Evolutionary conservation across 768 basidiomycete species (phyloP).

Genomic region (Agaricus subrufescens): DNA sequence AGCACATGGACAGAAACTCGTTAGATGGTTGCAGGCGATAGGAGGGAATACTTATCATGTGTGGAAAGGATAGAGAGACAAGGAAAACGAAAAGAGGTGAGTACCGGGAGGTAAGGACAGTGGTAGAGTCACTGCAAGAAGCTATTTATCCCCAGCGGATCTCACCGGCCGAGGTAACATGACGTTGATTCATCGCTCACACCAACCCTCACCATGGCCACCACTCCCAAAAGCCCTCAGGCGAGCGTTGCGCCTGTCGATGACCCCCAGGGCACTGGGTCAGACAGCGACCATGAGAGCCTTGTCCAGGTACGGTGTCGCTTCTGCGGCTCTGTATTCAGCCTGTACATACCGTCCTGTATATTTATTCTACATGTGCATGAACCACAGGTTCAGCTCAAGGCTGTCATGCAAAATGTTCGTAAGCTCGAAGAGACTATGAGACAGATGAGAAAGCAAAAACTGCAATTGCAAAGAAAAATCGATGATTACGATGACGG

Average conservation of each 20-base stretch:
- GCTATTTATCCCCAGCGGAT: conserved; percentile 2
- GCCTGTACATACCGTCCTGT: neutral
- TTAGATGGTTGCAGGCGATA: neutral
- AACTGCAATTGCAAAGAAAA: conserved; percentile 12
- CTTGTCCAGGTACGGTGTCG: conserved; percentile 1
- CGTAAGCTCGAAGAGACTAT: conserved; percentile 12
- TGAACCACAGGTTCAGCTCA: neutral
- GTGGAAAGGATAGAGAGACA: neutral
- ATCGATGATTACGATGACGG: conserved; percentile 5
- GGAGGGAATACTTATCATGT: conserved; percentile 13
- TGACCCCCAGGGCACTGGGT: neutral
- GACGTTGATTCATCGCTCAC: neutral
- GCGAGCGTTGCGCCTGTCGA: neutral
- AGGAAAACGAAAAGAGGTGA: no score
- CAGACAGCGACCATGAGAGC: neutral
- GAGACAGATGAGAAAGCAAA: conserved; percentile 15
- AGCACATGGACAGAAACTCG: conserved; percentile 21
- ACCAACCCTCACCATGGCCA: neutral
- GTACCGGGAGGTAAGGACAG: neutral
- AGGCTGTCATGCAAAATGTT: neutral
- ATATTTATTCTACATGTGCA: neutral
- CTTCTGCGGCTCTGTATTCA: no score
- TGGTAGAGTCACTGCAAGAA: conserved; percentile 2
- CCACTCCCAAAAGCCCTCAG: neutral
- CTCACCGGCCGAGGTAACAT: conserved; percentile 9